Evolutionary conservation across 805 yeast genomes (phyloP).

Genomic region (Ogataea ramenticola): DNA sequence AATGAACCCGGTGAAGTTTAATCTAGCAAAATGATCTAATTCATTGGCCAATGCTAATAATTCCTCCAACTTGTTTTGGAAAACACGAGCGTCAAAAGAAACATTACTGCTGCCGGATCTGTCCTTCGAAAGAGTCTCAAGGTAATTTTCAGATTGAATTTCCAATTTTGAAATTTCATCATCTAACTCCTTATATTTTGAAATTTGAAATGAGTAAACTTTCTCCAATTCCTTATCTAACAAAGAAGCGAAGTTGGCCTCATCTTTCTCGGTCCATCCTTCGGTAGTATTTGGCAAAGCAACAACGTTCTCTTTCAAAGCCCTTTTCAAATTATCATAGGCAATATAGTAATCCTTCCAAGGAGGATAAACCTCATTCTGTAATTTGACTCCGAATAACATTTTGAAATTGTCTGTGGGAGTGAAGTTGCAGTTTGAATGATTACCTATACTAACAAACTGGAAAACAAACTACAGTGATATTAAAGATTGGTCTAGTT

Average conservation of each 20-base stretch:
- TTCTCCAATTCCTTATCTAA: slow-evolving; percentile 68
- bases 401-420: slow-evolving; percentile 39
- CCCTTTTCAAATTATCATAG: slow-evolving; percentile 57
- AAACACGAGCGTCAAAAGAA: slow-evolving; percentile 48
- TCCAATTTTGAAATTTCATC: slow-evolving; percentile 61
- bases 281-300: slow-evolving; percentile 11
- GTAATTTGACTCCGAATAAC: slow-evolving; percentile 82
- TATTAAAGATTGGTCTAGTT: too few species aligned
- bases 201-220: slow-evolving; percentile 64
- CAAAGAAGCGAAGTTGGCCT: slow-evolving; percentile 56
- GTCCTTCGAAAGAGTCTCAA: slow-evolving; percentile 7
- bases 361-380: slow-evolving; percentile 76
- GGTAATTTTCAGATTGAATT: slow-evolving; percentile 38
- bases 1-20: slow-evolving; percentile 90
- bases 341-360: slow-evolving; percentile 75
- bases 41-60: slow-evolving; percentile 71
- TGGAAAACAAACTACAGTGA: too few species aligned
- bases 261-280: slow-evolving; percentile 67
- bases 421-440: too few species aligned
- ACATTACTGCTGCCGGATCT: background rate
- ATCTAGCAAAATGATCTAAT: slow-evolving; percentile 81
- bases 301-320: slow-evolving; percentile 61
- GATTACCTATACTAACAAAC: too few species aligned
- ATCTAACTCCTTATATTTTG: slow-evolving; percentile 63
- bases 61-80: slow-evolving; percentile 68